Evolutionary conservation across 2,329 filamentous ascomycete species (phyloP), one percentile per base, ranked within the genome.

Genomic region (Albifimbria verrucaria): DNA sequence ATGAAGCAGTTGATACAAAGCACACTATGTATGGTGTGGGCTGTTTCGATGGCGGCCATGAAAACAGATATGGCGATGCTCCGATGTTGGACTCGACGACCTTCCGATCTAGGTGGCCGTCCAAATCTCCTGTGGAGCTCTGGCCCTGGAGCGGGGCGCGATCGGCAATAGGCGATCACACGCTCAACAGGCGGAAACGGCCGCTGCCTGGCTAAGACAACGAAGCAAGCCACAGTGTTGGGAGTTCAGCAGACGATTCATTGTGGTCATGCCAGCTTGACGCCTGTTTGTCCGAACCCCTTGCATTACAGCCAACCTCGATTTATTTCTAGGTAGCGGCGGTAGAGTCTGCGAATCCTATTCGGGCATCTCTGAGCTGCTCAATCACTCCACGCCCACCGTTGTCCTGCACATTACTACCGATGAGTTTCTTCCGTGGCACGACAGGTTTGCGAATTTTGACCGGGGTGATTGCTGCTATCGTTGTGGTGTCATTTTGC

Each of bases 381-480:
- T n/a, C n/a, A n/a, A n/a, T n/a, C n/a, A n/a, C n/a, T n/a, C n/a
- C n/a, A n/a, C n/a, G n/a, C n/a, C n/a, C n/a, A n/a, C n/a, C n/a
- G n/a, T n/a, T n/a, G n/a, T n/a, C n/a, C n/a, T n/a, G n/a, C n/a
- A n/a, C n/a, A 6, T 12, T n/a, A 39, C 4, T 25, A 46, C 32
- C 42, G 36, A 55, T 55, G 55, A 51, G 39, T 17, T 9, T 32
- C n/a, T 2, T 3, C 15, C 45, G 41, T 12, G 22, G 24, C 17
- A 23, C 10, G 3, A n/a, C 39, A 24, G 32, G 26, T 28, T n/a
- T 48, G 11, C 55, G 50, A 36, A 44, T 41, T 20, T 2, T 57
- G 22, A n/a, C 53, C 7, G 48, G 52, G 5, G 46, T 48, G 17
- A 11, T 36, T 12, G 46, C 25, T 26, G 36, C 25, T 18, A n/a